Base-by-base conservation (phyloP, 2,329 filamentous ascomycete species). In the Penicillium sp. region DNA sequence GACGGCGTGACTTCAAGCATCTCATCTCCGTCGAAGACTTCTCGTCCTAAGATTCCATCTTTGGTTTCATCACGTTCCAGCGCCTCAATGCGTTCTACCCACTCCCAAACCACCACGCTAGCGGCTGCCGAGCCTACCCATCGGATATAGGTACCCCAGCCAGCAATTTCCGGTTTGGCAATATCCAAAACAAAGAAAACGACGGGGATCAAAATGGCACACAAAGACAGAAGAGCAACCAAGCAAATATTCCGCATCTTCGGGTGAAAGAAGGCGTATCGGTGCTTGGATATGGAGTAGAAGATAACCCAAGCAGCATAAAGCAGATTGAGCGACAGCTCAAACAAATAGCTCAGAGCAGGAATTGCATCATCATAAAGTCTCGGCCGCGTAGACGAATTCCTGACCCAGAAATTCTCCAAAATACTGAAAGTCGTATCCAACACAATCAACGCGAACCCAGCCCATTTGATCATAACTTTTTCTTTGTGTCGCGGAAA, bases 391-490 rank as follows among this genome's bases (percentile, higher is more conserved):
- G 68, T 69, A 8, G 61, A 64, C 13, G 63, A 64, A 5, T 59
- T 61, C 43, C 80, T 74, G 27, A 80, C 79, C 43, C 81, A 69
- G 64, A 97, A 97, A 63, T 88, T 93, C 75, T 96, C 95, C 50
- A 97, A 80, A 40, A 87, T 89, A 64, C 87, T 91, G 69, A 99
- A 99, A 10, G 91, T 83, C 36, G 92, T 85, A 66, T 97, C 92
- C 52, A 96, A 79, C 0, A 89, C 82, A 63, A 99, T 96, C 49
- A 99, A 80, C 3, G 87, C 90, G 66, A 97, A 96, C 1, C 92
- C 93, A 13, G 92, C 89, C 92, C 92, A 99, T 74, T 97, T 97
- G 73, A 99, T 99, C 58, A 97, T 88, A 44, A 97, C 85, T 73
- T 97, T 97, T 72, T 99, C 93, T 64, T 95, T 88, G 65, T 97